phyloP scores from a whole-genome alignment of 768 basidiomycete species.

The Suillus occidentalis region DNA sequence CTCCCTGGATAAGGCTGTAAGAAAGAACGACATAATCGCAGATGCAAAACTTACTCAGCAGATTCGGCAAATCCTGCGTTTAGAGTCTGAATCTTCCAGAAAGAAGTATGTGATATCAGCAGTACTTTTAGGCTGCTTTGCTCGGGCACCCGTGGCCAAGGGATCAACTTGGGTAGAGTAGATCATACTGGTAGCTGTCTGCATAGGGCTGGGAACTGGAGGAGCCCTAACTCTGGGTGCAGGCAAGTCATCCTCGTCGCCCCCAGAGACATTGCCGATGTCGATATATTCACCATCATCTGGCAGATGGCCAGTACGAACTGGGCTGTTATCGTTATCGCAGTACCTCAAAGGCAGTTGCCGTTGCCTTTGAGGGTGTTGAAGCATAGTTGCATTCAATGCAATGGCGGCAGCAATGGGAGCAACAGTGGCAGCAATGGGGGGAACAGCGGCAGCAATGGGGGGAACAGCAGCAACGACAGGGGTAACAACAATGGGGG shows the following conservation, averaged over 20 bases:
- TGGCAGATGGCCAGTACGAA: background rate
- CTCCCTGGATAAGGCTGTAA: background rate
- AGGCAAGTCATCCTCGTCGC: background rate
- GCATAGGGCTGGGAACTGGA: background rate
- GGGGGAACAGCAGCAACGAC: no score
- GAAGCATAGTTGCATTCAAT: background rate
- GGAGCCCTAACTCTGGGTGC: background rate
- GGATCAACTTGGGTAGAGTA: background rate
- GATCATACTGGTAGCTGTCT: background rate
- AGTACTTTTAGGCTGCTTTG: background rate
- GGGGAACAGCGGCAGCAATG: no score
- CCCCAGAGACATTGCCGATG: background rate
- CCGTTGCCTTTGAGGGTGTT: background rate
- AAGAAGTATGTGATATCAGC: background rate
- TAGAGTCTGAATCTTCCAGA: background rate
- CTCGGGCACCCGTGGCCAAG: background rate
- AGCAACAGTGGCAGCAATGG: background rate
- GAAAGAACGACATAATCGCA: background rate
- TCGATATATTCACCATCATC: background rate
- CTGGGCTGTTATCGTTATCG: background rate
- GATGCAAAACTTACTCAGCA: background rate
- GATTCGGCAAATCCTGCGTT: background rate
- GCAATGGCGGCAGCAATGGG: background rate
- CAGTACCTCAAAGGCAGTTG: background rate
- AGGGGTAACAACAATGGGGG: no score